phyloP scores from a whole-genome alignment of 768 basidiomycete genomes.

The Mycena indigotica region DNA sequence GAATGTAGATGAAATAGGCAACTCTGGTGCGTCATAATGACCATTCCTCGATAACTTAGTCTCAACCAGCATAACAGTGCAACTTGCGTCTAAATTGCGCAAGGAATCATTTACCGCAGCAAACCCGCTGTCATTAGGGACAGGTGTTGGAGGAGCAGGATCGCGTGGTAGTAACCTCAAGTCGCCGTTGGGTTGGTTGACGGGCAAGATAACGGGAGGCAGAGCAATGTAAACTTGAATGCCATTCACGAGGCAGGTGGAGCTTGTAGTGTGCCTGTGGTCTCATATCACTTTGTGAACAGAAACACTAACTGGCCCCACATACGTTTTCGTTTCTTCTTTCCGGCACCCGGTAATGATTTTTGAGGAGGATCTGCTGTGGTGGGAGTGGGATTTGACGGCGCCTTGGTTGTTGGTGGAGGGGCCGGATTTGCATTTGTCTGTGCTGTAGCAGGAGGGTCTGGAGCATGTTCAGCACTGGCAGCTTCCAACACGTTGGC shows the following conservation, averaged over 20 bases:
- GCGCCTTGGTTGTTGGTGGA: slow-evolving; percentile 28
- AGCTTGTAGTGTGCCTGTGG: slow-evolving; percentile 35
- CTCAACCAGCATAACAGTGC: slow-evolving; percentile 58
- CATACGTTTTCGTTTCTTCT: slow-evolving; percentile 80
- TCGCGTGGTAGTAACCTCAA: slow-evolving; percentile 62
- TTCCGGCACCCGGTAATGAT: slow-evolving; percentile 53
- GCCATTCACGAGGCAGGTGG: slow-evolving; percentile 3
- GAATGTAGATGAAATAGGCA: slow-evolving; percentile 82
- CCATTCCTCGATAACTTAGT: slow-evolving; percentile 5
- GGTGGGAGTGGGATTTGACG: slow-evolving; percentile 32
- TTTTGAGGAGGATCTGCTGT: slow-evolving; percentile 52
- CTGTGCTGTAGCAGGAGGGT: slow-evolving; percentile 19
- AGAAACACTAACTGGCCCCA: slow-evolving; percentile 5
- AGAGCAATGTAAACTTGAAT: slow-evolving; percentile 45
- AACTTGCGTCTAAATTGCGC: slow-evolving; percentile 67
- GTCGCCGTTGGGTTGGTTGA: slow-evolving; percentile 79
- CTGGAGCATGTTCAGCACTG: slow-evolving; percentile 29
- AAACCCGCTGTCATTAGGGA: slow-evolving; percentile 77
- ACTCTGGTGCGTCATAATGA: slow-evolving; percentile 52
- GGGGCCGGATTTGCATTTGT: slow-evolving; percentile 29
- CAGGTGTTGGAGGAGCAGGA: slow-evolving; percentile 58
- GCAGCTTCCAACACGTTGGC: slow-evolving; percentile 35
- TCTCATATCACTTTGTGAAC: neutral
- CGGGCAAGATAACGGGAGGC: slow-evolving; percentile 70
- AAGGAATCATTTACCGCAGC: slow-evolving; percentile 81